phyloP scores from a whole-genome alignment of 2,329 filamentous ascomycete genomes.

The Paecilomyces niveus region DNA sequence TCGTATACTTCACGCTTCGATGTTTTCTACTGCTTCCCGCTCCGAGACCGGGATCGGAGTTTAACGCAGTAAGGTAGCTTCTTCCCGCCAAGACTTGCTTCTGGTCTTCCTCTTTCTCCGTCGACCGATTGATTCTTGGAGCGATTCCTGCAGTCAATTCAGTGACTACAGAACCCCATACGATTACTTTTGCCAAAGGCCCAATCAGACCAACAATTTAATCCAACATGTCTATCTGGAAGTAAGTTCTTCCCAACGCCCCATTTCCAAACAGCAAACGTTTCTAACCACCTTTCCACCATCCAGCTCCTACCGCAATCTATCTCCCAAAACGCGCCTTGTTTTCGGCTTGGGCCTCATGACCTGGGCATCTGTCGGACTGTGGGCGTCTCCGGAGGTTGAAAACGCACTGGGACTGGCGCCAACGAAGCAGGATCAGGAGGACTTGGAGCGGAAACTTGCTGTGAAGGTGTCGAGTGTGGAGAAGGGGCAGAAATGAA shows the following conservation, averaged over 20 bases:
- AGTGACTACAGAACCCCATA: background rate
- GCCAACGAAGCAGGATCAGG: slow-evolving; percentile 66
- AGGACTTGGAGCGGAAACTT: slow-evolving; percentile 48
- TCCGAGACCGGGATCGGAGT: background rate
- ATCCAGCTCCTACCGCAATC: slow-evolving; percentile 60
- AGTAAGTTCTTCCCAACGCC: slow-evolving; percentile 17
- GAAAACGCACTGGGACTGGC: slow-evolving; percentile 68
- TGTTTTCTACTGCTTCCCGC: background rate
- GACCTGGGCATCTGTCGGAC: slow-evolving; percentile 65
- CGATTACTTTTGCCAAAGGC: too few relatives aligned
- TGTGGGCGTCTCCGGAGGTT: slow-evolving; percentile 65
- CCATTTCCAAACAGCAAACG: background rate
- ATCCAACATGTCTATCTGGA: slow-evolving; percentile 31
- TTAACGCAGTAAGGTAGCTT: background rate
- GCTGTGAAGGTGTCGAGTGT: slow-evolving; percentile 26
- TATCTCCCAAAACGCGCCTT: slow-evolving; percentile 63
- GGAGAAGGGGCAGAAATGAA: slow-evolving; percentile 19
- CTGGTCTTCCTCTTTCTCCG: background rate
- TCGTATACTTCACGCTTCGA: too few relatives aligned
- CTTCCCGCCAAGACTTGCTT: background rate
- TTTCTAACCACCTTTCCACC: background rate
- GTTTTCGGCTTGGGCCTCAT: slow-evolving; percentile 68
- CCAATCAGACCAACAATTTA: background rate
- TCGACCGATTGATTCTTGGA: background rate
- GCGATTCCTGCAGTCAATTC: background rate